Conservation (phyloP, 495 filamentous ascomycete genomes). For the Xylaria palmicola region DNA sequence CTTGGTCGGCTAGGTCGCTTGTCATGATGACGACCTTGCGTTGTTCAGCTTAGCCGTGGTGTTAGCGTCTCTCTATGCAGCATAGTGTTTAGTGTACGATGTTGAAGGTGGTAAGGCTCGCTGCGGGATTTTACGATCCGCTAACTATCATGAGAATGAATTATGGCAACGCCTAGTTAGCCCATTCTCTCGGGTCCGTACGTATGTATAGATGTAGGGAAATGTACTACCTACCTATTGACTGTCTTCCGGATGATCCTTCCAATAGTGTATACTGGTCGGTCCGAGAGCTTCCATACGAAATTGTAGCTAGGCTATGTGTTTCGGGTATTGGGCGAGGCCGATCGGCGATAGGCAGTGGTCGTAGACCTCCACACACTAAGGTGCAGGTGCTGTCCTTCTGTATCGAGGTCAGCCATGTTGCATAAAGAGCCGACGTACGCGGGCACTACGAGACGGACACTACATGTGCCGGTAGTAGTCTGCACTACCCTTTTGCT, state of each 20-base stretch:
- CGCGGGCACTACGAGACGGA: background rate
- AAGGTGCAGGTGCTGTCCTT: too few relatives aligned
- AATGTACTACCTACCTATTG: background rate
- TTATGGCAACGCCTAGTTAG: too few relatives aligned
- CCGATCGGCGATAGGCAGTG: too few relatives aligned
- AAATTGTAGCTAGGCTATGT: background rate
- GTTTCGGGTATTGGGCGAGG: too few relatives aligned
- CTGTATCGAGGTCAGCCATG: too few relatives aligned
- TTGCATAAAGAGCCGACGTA: too few relatives aligned
- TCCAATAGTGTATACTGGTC: background rate
- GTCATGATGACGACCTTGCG: background rate
- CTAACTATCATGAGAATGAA: background rate
- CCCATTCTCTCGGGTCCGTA: too few relatives aligned
- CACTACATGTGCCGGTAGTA: slow-evolving; percentile 4
- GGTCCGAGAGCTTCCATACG: background rate
- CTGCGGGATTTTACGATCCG: background rate
- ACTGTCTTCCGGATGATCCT: background rate
- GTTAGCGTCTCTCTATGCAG: background rate
- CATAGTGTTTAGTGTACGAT: background rate
- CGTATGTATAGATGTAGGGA: background rate
- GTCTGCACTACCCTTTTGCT: background rate
- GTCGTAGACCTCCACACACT: too few relatives aligned
- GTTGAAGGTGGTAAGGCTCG: background rate
- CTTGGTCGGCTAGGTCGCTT: background rate
- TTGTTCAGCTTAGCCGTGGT: background rate